These are phyloP conservation scores for Aechmea fasciata DNA, from an alignment of 176 grass and related monocot species.

Conservation along the genomic window DNA sequence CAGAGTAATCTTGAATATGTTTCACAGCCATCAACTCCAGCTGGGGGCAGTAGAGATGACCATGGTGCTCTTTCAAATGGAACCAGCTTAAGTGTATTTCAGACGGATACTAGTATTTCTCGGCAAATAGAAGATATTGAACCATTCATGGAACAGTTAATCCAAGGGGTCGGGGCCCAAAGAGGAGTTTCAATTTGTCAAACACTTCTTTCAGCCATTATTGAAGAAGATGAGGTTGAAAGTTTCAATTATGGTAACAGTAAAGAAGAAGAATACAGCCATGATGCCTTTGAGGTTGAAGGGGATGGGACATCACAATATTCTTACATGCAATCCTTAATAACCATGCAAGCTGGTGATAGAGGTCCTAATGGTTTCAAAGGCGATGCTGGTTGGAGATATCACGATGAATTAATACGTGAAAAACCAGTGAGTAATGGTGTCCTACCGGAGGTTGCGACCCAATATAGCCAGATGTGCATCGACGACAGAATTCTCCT, in stretches of 20 bases:
- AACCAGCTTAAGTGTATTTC: conserved; percentile 32
- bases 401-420: conserved; percentile 34
- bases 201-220: conserved; percentile 63
- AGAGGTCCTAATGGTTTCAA: conserved; percentile 41
- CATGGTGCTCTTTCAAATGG: conserved; percentile 36
- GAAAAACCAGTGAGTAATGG: conserved; percentile 20
- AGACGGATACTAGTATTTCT: conserved; percentile 32
- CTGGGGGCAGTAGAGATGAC: conserved; percentile 37
- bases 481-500: conserved; percentile 63
- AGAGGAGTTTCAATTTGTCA: conserved; percentile 48
- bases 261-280: conserved; percentile 31
- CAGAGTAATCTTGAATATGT: conserved; percentile 64
- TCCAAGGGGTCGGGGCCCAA: conserved; percentile 38
- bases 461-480: conserved; percentile 62
- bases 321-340: conserved; percentile 38
- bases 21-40: conserved; percentile 50
- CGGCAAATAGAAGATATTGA: conserved; percentile 54
- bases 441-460: conserved; percentile 26
- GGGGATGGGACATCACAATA: conserved; percentile 41
- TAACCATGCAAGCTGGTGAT: conserved; percentile 33
- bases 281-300: conserved; percentile 37
- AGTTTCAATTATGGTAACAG: conserved; percentile 36
- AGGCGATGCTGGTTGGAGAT: conserved; percentile 49
- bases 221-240: conserved; percentile 60
- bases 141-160: conserved; percentile 56